Evolutionary conservation across 106 monocot genomes (phyloP).

Genomic region (Allium sativum): DNA sequence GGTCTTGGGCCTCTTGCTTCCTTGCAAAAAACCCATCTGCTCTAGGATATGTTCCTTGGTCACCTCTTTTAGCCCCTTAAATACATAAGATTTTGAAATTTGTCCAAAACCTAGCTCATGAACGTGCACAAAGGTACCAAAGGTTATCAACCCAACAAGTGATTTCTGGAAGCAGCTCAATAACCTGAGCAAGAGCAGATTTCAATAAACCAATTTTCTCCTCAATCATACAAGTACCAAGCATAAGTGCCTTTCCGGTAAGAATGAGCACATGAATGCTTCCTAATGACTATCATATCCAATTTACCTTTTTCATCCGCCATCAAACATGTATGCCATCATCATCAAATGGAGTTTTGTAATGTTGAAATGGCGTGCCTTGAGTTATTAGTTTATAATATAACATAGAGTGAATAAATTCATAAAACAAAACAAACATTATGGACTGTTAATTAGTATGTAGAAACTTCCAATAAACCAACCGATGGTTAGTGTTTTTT

Average conservation of each 20-base stretch:
- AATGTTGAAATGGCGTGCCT: conserved; percentile 98
- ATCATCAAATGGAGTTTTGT: conserved; percentile 81
- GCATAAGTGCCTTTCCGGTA: conserved; percentile 62
- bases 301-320: conserved; percentile 88
- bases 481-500: too few species aligned
- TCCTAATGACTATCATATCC: conserved; percentile 86
- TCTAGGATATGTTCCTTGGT: conserved; percentile 88
- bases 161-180: conserved; percentile 80
- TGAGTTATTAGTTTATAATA: conserved; percentile 4
- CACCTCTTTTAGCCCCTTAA: conserved; percentile 81
- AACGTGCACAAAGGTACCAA: conserved; percentile 72
- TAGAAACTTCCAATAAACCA: too few species aligned
- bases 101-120: conserved; percentile 90
- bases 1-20: conserved; percentile 66
- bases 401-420: not conserved
- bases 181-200: conserved; percentile 74
- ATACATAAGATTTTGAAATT: conserved; percentile 76
- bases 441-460: too few species aligned
- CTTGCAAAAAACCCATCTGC: conserved; percentile 67
- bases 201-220: conserved; percentile 75
- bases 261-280: conserved; percentile 75
- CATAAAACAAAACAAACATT: too few species aligned
- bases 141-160: conserved; percentile 88
- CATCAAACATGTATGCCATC: conserved; percentile 79
- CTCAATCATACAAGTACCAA: conserved; percentile 91